Conservation (phyloP, 2,329 filamentous ascomycete genomes). For the Nectriaceae sp. region DNA sequence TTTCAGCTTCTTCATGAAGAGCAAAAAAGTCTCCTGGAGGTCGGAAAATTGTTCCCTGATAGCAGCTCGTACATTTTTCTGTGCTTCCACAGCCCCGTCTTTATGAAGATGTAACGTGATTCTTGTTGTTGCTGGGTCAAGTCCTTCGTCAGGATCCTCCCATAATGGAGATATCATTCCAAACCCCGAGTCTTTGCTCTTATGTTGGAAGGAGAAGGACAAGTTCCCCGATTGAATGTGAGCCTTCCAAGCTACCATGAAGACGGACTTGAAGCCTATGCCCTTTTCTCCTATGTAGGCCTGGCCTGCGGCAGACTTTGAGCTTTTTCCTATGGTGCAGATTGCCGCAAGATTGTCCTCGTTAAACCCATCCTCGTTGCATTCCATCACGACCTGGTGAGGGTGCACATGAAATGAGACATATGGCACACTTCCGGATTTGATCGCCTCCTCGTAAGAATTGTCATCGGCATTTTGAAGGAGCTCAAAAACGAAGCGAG, state of each 20-base stretch:
- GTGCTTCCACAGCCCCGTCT: slow-evolving; percentile 16
- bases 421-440: slow-evolving; percentile 25
- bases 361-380: slow-evolving; percentile 52
- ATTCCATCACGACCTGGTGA: slow-evolving; percentile 45
- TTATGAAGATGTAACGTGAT: slow-evolving; percentile 41
- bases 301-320: slow-evolving; percentile 42
- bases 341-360: slow-evolving; percentile 45
- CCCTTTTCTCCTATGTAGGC: slow-evolving; percentile 53
- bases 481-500: slow-evolving; percentile 54
- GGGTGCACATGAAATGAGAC: slow-evolving; percentile 39
- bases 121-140: slow-evolving; percentile 28
- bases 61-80: slow-evolving; percentile 15
- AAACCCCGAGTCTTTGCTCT: slow-evolving; percentile 43
- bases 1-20: slow-evolving; percentile 45
- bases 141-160: slow-evolving; percentile 28
- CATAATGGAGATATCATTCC: slow-evolving; percentile 53
- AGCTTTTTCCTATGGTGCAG: slow-evolving; percentile 47
- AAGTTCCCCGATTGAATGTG: slow-evolving; percentile 47
- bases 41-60: slow-evolving; percentile 39
- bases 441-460: slow-evolving; percentile 32
- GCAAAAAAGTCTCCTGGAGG: slow-evolving; percentile 39
- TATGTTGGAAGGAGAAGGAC: slow-evolving; percentile 46
- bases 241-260: slow-evolving; percentile 46
- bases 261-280: slow-evolving; percentile 54
- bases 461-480: slow-evolving; percentile 59